A percentile compares a stretch with the other conserved stretches of the same genome.
Conservation (phyloP, 352 stramenopile species). For the Phytophthora macrochlamydospora region DNA sequence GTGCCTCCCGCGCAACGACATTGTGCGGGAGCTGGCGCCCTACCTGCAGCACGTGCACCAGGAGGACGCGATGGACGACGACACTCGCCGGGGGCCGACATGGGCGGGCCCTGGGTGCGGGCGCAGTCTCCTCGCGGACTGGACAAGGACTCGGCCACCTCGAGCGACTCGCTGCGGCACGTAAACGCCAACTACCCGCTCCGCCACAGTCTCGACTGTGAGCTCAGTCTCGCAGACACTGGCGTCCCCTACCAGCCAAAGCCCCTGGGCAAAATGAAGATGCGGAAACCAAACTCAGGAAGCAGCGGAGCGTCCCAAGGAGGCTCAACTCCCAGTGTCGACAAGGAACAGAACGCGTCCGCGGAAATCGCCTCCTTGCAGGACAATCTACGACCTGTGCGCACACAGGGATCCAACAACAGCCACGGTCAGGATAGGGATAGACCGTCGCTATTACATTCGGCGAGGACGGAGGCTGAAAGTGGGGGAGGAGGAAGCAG, state of each 20-base stretch:
- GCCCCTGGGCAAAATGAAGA: conserved; percentile 35
- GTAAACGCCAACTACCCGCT: conserved; percentile 45
- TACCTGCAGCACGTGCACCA: conserved; percentile 87
- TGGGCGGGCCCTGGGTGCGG: conserved; percentile 50
- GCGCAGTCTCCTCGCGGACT: conserved; percentile 56
- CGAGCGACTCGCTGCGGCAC: conserved; percentile 64
- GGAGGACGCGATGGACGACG: conserved; percentile 70
- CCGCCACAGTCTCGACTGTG: conserved; percentile 41
- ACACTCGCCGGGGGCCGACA: conserved; percentile 43
- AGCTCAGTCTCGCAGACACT: conserved; percentile 31
- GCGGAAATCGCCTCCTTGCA: conserved; percentile 18
- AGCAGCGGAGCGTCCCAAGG: conserved; percentile 7
- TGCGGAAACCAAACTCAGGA: conserved; percentile 27
- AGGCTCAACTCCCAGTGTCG: conserved; percentile 15
- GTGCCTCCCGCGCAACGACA: conserved; percentile 87
- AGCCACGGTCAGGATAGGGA: conserved; percentile 23
- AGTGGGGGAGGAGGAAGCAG: conserved; percentile 17
- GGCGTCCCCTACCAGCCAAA: conserved; percentile 7
- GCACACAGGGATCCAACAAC: conserved; percentile 7
- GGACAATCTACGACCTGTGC: conserved; percentile 11
- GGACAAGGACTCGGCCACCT: conserved; percentile 64
- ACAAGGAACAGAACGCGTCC: conserved; percentile 26
- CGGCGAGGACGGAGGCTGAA: conserved; percentile 27
- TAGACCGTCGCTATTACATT: conserved; percentile 23
- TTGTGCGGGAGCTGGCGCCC: conserved; percentile 83